Conservation (phyloP, 2,329 filamentous ascomycete species). For the Tolypocladium inflatum region DNA sequence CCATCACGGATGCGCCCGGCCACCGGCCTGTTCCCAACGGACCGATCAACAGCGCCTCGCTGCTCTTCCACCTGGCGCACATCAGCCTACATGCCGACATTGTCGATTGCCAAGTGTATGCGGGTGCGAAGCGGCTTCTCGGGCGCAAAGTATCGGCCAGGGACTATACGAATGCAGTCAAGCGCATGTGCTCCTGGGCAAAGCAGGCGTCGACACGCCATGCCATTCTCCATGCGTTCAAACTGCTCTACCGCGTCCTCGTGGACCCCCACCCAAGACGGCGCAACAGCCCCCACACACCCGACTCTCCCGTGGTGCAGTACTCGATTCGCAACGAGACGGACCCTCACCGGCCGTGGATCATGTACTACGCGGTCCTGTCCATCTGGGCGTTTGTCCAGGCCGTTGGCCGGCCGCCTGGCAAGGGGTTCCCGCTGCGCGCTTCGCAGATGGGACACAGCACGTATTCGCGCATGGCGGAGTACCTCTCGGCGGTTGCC, state of each 20-base stretch:
- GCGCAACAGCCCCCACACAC: constrained; percentile 7
- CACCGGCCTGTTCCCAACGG: constrained; percentile 40
- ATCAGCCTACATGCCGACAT: constrained; percentile 86
- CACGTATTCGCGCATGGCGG: constrained; percentile 25
- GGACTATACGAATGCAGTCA: constrained; percentile 63
- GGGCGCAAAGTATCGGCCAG: constrained; percentile 68
- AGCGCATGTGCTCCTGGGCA: constrained; percentile 74
- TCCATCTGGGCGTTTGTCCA: constrained; percentile 85
- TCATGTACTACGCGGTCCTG: constrained; percentile 77
- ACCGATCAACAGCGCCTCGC: constrained; percentile 69
- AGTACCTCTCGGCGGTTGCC: constrained; percentile 53
- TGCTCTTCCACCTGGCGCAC: constrained; percentile 78
- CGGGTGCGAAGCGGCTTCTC: constrained; percentile 66
- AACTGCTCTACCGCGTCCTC: constrained; percentile 69
- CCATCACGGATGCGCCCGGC: constrained; percentile 21
- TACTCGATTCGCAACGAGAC: constrained; percentile 73
- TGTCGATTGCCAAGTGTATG: constrained; percentile 82
- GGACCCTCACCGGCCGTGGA: constrained; percentile 80
- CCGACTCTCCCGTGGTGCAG: constrained; percentile 27
- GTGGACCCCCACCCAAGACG: constrained; percentile 37
- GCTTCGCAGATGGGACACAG: constrained; percentile 27
- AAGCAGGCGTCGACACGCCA: constrained; percentile 65
- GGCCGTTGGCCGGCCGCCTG: constrained; percentile 53
- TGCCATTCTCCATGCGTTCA: constrained; percentile 75
- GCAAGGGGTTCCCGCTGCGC: constrained; percentile 38